phyloP scores from a whole-genome alignment of 179 eudicot species.

The Camellia oleifera region DNA sequence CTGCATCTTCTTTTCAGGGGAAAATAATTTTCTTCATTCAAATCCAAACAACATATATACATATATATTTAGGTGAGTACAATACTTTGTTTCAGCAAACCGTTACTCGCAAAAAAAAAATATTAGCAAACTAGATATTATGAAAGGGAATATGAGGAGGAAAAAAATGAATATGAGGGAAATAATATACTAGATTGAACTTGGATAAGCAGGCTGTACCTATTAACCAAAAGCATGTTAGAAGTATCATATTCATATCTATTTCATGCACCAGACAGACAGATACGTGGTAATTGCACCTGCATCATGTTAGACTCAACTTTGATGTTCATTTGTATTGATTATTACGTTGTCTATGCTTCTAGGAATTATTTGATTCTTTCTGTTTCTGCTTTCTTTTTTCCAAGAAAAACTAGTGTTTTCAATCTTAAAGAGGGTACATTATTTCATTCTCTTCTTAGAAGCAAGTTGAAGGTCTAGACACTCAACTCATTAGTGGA shows the following conservation, averaged over 20 bases:
- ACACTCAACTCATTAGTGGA: background rate
- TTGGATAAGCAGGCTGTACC: background rate
- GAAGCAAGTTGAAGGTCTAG: constrained; percentile 9
- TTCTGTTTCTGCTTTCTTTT: no score
- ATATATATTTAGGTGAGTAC: background rate
- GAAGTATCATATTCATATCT: background rate
- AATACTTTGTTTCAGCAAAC: background rate
- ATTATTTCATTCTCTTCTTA: background rate
- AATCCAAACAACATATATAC: background rate
- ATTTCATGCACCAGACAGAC: no score
- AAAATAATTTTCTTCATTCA: background rate
- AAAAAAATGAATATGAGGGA: background rate
- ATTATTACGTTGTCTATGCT: no score
- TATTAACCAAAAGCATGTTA: background rate
- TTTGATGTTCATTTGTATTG: no score
- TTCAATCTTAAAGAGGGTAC: background rate
- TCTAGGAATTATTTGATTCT: background rate
- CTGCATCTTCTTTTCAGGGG: background rate
- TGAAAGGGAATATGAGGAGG: background rate
- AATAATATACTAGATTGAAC: background rate
- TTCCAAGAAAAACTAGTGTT: background rate
- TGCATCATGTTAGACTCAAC: no score
- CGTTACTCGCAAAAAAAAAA: background rate
- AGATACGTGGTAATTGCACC: no score
- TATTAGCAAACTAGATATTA: background rate